These are phyloP conservation scores for Cutaneotrichosporon daszewskae DNA, from an alignment of 1,284 basidiomycete genomes.

Conservation along the genomic window DNA sequence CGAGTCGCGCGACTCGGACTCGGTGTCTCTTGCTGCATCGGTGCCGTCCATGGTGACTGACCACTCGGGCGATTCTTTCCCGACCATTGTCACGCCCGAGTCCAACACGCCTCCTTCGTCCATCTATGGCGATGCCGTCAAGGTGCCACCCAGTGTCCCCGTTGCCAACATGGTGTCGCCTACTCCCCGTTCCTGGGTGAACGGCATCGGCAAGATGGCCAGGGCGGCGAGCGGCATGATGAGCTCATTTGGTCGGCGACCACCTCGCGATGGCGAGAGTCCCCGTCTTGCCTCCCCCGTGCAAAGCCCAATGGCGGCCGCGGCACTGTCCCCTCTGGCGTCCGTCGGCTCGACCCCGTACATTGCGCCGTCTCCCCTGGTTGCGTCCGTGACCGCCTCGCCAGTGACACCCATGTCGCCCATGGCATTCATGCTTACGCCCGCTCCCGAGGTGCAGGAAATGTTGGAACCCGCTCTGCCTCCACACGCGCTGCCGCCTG, in stretches of 20 bases:
- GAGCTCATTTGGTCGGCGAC: conserved; percentile 10
- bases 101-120: conserved; percentile 16
- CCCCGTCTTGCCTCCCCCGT: too few species aligned
- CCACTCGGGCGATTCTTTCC: conserved; percentile 6
- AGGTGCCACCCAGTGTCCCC: conserved; percentile 1
- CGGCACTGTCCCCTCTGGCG: conserved; percentile 1
- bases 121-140: conserved; percentile 7
- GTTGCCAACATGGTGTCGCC: background rate
- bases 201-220: conserved; percentile 37
- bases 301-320: conserved; percentile 6
- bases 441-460: conserved; percentile 14
- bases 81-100: conserved; percentile 11
- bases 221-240: conserved; percentile 35
- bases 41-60: conserved; percentile 14
- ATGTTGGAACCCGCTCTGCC: conserved; percentile 13
- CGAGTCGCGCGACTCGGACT: conserved; percentile 10
- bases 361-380: conserved; percentile 12
- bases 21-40: conserved; percentile 13
- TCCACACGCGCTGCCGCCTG: conserved; percentile 14
- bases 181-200: conserved; percentile 31
- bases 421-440: conserved; percentile 13
- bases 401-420: conserved; percentile 9
- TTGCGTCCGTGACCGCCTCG: conserved; percentile 3
- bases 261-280: conserved; percentile 19
- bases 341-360: conserved; percentile 4